Evolutionary conservation across 169 alveolate genomes (phyloP).

Genomic region (Cryptosporidium parvum): DNA sequence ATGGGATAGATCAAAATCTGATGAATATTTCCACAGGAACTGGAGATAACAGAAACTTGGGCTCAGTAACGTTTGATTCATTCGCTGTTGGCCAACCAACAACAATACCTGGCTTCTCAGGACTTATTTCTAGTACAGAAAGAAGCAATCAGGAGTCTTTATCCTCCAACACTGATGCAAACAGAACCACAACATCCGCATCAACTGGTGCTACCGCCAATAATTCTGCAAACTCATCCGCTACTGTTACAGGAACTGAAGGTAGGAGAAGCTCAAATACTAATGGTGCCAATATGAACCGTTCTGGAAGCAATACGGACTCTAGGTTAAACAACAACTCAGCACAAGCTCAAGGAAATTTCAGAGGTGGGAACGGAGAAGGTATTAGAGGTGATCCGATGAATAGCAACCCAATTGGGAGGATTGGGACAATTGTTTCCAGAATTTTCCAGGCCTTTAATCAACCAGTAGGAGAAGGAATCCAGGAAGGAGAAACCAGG

Average conservation of each 20-base stretch:
- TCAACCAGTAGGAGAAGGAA: constrained; percentile 33
- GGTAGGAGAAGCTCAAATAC: not conserved
- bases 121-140: not conserved
- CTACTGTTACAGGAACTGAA: not conserved
- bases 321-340: not conserved
- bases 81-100: constrained; percentile 14
- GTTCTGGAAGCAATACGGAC: not conserved
- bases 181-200: not conserved
- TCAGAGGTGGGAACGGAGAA: not conserved
- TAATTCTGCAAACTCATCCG: not conserved
- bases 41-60: constrained; percentile 6
- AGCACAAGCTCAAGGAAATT: not conserved
- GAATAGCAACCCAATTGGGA: constrained; percentile 46
- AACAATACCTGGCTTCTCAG: constrained; percentile 17
- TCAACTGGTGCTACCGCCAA: not conserved
- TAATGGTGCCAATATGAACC: not conserved
- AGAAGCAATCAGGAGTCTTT: not conserved
- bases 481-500: not conserved
- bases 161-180: not conserved
- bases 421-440: constrained; percentile 65
- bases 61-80: not conserved
- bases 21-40: not conserved
- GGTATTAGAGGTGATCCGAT: constrained; percentile 10
- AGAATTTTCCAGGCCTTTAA: constrained; percentile 69
- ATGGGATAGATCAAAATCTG: not conserved